Evolutionary conservation across 2,329 filamentous ascomycete genomes (phyloP).

Genomic region (Tolypocladium sp.): DNA sequence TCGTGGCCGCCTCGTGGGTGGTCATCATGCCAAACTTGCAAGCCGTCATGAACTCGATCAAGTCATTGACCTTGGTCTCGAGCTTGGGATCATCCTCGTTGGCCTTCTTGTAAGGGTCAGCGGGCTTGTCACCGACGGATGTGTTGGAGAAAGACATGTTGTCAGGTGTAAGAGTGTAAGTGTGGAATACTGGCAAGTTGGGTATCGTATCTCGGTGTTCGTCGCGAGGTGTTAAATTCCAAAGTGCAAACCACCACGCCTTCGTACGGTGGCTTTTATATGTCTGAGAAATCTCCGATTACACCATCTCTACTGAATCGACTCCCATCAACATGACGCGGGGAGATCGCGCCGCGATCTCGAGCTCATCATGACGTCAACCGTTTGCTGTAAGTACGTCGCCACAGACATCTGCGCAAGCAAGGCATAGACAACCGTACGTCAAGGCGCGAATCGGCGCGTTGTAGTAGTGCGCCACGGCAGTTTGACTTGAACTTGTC

Average conservation of each 20-base stretch:
- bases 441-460: not conserved
- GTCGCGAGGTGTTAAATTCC: not conserved
- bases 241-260: too few relatives aligned
- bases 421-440: not conserved
- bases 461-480: not conserved
- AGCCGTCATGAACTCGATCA: constrained; percentile 59
- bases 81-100: constrained; percentile 53
- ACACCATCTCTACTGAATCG: not conserved
- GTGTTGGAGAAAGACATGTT: constrained; percentile 42
- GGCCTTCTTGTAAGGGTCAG: constrained; percentile 75
- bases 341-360: not conserved
- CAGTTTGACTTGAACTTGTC: not conserved
- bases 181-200: not conserved
- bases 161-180: too few relatives aligned
- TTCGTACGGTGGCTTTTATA: not conserved
- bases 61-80: constrained; percentile 67
- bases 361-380: constrained; percentile 6
- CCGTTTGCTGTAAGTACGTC: not conserved
- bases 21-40: constrained; percentile 89
- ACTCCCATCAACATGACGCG: not conserved
- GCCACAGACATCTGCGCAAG: not conserved
- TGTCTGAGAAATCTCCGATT: not conserved
- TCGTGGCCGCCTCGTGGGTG: constrained; percentile 56
- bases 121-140: constrained; percentile 50
- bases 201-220: not conserved